Evolutionary conservation across 169 alveolate species (phyloP).

Genomic region (Plasmodium billcollinsi): DNA sequence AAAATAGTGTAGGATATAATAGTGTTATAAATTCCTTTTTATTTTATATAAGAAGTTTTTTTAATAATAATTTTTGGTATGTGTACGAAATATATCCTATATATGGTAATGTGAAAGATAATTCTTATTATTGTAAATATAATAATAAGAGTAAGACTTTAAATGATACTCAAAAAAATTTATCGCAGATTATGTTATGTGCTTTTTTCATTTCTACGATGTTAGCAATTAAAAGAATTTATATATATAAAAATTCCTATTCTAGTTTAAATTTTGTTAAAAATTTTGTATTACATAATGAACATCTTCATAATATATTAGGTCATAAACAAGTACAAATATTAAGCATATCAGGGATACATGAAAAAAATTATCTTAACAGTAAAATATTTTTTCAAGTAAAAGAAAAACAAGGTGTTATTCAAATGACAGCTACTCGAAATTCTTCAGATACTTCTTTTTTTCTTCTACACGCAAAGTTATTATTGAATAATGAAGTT

Average conservation of each 20-base stretch:
- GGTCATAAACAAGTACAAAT: conserved; percentile 64
- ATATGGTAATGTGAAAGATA: conserved; percentile 47
- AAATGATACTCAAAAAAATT: conserved; percentile 36
- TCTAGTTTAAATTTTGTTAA: conserved; percentile 66
- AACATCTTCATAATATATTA: conserved; percentile 26
- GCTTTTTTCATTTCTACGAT: conserved; percentile 44
- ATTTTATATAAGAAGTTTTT: no score
- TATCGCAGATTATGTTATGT: conserved; percentile 16
- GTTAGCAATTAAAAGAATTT: conserved; percentile 52
- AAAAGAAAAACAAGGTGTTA: conserved; percentile 45
- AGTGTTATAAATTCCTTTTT: no score
- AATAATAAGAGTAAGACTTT: conserved; percentile 43
- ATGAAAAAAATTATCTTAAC: conserved; percentile 65
- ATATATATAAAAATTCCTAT: conserved; percentile 57
- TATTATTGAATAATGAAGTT: conserved; percentile 13
- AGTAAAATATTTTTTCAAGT: conserved; percentile 63
- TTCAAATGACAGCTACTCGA: conserved; percentile 63
- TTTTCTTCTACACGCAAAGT: conserved; percentile 34
- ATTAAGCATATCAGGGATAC: conserved; percentile 64
- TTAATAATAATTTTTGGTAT: conserved; percentile 8
- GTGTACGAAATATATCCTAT: conserved; percentile 44
- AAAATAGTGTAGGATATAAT: no score
- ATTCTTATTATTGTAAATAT: conserved; percentile 66
- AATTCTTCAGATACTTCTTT: conserved; percentile 15
- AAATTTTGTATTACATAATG: conserved; percentile 49